Conservation (phyloP, 805 yeast genomes). For the Cyberlindnera sargentensis region DNA sequence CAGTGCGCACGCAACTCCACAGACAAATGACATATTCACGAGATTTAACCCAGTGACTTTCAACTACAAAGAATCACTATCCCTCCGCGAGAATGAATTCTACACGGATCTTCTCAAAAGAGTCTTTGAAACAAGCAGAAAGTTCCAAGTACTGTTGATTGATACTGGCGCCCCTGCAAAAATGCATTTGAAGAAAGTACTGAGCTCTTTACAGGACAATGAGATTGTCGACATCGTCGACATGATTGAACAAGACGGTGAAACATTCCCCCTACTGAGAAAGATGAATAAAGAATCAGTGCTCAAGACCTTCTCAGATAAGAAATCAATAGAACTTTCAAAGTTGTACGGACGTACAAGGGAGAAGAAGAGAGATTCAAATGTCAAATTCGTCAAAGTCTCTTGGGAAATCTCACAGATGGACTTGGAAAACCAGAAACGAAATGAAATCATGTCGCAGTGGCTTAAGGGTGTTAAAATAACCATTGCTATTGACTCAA, state of each 20-base stretch:
- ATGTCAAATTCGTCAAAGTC: conserved; percentile 40
- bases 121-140: conserved; percentile 7
- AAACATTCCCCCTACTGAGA: conserved; percentile 10
- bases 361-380: conserved; percentile 24
- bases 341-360: conserved; percentile 21
- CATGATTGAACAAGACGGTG: conserved; percentile 7
- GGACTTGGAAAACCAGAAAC: conserved; percentile 47
- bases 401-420: conserved; percentile 51
- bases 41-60: conserved; percentile 15
- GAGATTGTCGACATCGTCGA: conserved; percentile 17
- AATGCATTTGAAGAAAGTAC: conserved; percentile 7
- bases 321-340: conserved; percentile 13
- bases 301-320: conserved; percentile 25
- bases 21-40: conserved; percentile 2
- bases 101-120: conserved; percentile 15
- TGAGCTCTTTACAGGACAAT: conserved; percentile 7
- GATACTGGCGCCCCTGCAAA: conserved; percentile 7
- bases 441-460: conserved; percentile 39
- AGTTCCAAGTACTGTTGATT: conserved; percentile 10
- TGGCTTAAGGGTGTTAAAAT: conserved; percentile 35
- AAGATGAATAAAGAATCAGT: conserved; percentile 13
- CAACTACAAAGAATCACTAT: conserved; percentile 11
- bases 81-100: conserved; percentile 18
- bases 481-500: conserved; percentile 34
- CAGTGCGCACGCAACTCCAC: too few relatives aligned